These are phyloP conservation scores for Xylaria curta DNA, from an alignment of 495 filamentous ascomycete genomes.

Conservation along the genomic window DNA sequence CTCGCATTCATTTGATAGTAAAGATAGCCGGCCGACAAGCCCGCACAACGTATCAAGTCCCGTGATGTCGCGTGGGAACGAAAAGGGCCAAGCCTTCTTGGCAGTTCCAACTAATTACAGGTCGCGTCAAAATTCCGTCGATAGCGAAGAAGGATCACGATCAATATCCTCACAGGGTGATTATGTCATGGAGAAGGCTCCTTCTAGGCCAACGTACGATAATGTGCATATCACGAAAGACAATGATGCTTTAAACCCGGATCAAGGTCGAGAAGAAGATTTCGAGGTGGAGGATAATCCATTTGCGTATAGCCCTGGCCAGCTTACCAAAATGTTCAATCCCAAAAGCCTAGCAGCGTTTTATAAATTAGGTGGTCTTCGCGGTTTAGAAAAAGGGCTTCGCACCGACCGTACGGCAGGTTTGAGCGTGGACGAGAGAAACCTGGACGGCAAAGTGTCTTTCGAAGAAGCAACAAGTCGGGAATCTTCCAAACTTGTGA, in stretches of 20 bases:
- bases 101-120: slow-evolving; percentile 55
- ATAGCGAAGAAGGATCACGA: slow-evolving; percentile 57
- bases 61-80: slow-evolving; percentile 52
- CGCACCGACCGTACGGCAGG: slow-evolving; percentile 69
- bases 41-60: slow-evolving; percentile 89
- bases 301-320: slow-evolving; percentile 73
- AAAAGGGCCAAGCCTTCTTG: slow-evolving; percentile 53
- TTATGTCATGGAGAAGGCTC: slow-evolving; percentile 44
- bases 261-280: slow-evolving; percentile 67
- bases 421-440: slow-evolving; percentile 69
- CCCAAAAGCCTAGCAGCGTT: slow-evolving; percentile 78
- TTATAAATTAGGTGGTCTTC: slow-evolving; percentile 69
- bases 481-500: slow-evolving; percentile 37
- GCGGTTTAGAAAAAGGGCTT: slow-evolving; percentile 71
- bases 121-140: slow-evolving; percentile 61
- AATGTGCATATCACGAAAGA: slow-evolving; percentile 59
- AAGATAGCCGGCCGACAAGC: slow-evolving; percentile 82
- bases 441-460: slow-evolving; percentile 60
- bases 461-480: slow-evolving; percentile 64
- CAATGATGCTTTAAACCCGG: slow-evolving; percentile 65
- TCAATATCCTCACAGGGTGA: slow-evolving; percentile 55
- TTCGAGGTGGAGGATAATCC: slow-evolving; percentile 71
- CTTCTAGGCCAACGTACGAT: slow-evolving; percentile 44
- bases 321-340: slow-evolving; percentile 76
- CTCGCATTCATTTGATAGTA: slow-evolving; percentile 72